These are phyloP conservation scores for Spergularia marina DNA, from an alignment of 148 eudicot genomes.

Conservation along the genomic window DNA sequence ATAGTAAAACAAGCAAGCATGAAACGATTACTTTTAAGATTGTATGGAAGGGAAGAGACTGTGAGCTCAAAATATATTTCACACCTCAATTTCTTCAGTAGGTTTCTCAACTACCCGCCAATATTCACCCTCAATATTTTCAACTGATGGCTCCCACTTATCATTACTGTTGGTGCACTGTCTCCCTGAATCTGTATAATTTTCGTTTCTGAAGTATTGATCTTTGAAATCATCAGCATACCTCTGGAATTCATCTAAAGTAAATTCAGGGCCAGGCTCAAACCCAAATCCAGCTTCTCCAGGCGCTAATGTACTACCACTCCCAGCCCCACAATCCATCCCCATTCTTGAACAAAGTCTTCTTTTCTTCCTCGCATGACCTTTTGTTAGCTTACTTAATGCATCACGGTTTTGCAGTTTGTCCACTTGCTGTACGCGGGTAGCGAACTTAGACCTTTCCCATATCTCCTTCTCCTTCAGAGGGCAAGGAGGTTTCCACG, in stretches of 20 bases:
- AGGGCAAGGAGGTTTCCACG: slow-evolving; percentile 91
- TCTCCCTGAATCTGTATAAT: slow-evolving; percentile 27
- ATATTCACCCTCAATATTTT: slow-evolving; percentile 92
- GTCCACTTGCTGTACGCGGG: slow-evolving; percentile 89
- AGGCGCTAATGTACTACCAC: slow-evolving; percentile 28
- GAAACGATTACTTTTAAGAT: background rate
- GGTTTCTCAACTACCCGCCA: slow-evolving; percentile 98
- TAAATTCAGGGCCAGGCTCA: slow-evolving; percentile 92
- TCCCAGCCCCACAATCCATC: slow-evolving; percentile 40
- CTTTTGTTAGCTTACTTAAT: slow-evolving; percentile 41
- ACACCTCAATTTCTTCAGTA: slow-evolving; percentile 96
- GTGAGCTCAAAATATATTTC: slow-evolving; percentile 15
- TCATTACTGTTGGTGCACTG: slow-evolving; percentile 27
- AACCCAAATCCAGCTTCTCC: slow-evolving; percentile 63
- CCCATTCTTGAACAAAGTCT: slow-evolving; percentile 64
- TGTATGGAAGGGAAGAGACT: background rate
- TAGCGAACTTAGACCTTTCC: slow-evolving; percentile 72
- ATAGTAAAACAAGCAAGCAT: background rate
- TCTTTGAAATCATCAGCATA: slow-evolving; percentile 80
- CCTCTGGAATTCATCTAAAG: slow-evolving; percentile 75
- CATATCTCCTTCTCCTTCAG: slow-evolving; percentile 59
- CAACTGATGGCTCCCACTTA: slow-evolving; percentile 63
- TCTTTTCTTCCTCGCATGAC: slow-evolving; percentile 62
- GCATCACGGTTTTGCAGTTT: slow-evolving; percentile 87
- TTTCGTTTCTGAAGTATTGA: slow-evolving; percentile 60